These are phyloP conservation scores for Astragalus membranaceus DNA, from an alignment of 306 rosid species.

Conservation along the genomic window DNA sequence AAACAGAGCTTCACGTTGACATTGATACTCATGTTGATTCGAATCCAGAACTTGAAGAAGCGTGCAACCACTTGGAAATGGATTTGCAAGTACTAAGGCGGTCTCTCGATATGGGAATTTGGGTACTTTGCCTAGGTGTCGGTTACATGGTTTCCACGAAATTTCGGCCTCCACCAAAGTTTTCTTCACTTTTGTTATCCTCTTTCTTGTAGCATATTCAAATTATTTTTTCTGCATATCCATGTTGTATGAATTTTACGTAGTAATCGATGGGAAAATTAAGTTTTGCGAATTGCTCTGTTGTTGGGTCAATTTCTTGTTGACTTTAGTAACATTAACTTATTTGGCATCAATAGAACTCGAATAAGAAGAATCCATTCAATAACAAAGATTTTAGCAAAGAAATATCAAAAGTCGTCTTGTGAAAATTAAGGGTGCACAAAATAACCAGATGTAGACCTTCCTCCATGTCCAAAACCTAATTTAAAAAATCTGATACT, in stretches of 20 bases:
- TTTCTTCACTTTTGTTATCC: background rate
- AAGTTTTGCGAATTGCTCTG: background rate
- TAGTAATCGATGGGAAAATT: background rate
- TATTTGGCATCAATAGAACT: no score
- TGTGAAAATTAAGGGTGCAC: no score
- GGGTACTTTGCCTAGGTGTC: background rate
- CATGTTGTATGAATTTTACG: background rate
- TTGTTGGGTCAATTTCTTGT: no score
- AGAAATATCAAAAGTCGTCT: no score
- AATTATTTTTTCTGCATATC: background rate
- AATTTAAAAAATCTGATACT: no score
- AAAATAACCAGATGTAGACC: no score
- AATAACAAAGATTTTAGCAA: no score
- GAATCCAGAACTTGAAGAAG: conserved; percentile 8
- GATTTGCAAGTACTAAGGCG: conserved; percentile 14
- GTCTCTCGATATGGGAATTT: conserved; percentile 16
- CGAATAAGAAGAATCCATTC: no score
- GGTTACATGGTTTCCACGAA: background rate
- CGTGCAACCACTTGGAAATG: background rate
- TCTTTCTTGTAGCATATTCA: background rate
- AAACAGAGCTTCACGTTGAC: background rate
- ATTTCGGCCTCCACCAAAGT: background rate
- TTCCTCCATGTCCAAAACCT: no score
- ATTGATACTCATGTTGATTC: background rate
- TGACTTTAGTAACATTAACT: no score